phyloP scores from a whole-genome alignment of 768 basidiomycete genomes.

The Phlebiopsis gigantea region DNA sequence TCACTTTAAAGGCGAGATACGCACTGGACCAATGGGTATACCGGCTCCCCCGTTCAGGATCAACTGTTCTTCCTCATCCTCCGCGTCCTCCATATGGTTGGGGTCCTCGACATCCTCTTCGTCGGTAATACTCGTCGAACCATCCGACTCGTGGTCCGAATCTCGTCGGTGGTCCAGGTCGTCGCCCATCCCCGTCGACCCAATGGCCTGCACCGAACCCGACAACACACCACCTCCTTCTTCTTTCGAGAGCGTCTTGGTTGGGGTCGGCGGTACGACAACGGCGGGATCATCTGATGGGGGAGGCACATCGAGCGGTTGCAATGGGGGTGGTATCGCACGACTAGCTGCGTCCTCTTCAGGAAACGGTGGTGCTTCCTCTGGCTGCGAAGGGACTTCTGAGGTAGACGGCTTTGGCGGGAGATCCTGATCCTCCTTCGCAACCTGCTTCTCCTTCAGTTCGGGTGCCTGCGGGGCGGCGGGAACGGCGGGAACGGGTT shows the following conservation, averaged over 20 bases:
- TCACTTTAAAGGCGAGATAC: constrained; percentile 26
- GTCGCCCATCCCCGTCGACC: constrained; percentile 55
- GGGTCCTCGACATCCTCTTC: constrained; percentile 59
- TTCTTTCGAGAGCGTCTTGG: constrained; percentile 45
- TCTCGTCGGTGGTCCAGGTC: constrained; percentile 27
- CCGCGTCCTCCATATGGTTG: constrained; percentile 49
- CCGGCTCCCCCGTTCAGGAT: constrained; percentile 91
- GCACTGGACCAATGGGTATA: constrained; percentile 88
- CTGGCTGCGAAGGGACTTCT: constrained; percentile 4
- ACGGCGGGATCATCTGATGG: constrained; percentile 32
- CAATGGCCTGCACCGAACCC: constrained; percentile 89
- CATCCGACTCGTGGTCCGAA: constrained; percentile 50
- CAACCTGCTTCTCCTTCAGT: constrained; percentile 24
- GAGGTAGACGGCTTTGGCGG: constrained; percentile 26
- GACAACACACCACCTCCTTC: constrained; percentile 88
- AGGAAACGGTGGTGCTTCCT: constrained; percentile 1
- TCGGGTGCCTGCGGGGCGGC: constrained; percentile 11
- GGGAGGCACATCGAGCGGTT: constrained; percentile 22
- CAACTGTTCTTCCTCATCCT: constrained; percentile 88
- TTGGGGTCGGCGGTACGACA: constrained; percentile 45
- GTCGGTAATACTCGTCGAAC: constrained; percentile 39
- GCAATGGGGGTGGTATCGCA: constrained; percentile 19
- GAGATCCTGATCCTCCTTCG: constrained; percentile 28
- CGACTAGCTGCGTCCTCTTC: constrained; percentile 6
- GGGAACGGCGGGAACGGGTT: constrained; percentile 14